These are phyloP conservation scores for Ustilago cynodontis DNA, from an alignment of 1,284 basidiomycete species.

Conservation along the genomic window DNA sequence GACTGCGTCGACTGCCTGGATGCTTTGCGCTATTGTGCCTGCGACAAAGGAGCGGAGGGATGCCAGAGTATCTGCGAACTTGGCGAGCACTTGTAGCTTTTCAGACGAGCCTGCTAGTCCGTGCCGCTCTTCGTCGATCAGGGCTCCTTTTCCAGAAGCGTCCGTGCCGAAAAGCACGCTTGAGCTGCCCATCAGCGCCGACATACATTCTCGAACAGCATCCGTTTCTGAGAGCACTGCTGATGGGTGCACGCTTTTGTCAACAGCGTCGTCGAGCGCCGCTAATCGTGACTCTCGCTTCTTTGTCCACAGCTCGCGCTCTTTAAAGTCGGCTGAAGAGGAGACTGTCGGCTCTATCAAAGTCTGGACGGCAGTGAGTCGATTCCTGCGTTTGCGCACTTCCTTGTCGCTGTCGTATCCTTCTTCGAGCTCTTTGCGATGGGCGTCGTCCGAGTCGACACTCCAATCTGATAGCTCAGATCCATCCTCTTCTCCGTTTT, in stretches of 20 bases:
- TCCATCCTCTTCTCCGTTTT: slow-evolving; percentile 10
- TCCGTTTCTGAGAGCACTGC: slow-evolving; percentile 24
- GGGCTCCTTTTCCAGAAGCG: neutral
- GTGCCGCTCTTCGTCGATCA: neutral
- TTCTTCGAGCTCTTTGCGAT: slow-evolving; percentile 8
- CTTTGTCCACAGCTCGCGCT: slow-evolving; percentile 24
- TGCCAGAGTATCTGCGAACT: slow-evolving; percentile 15
- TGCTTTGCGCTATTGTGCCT: slow-evolving; percentile 19
- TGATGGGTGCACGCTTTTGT: neutral
- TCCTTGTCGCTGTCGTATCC: slow-evolving; percentile 43
- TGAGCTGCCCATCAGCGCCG: slow-evolving; percentile 25
- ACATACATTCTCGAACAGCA: slow-evolving; percentile 32
- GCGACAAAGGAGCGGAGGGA: slow-evolving; percentile 24
- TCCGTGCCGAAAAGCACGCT: slow-evolving; percentile 17
- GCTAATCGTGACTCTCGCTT: neutral
- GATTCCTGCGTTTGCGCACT: slow-evolving; percentile 16
- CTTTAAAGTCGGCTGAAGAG: slow-evolving; percentile 4
- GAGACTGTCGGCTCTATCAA: slow-evolving; percentile 22
- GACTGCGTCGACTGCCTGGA: slow-evolving; percentile 27
- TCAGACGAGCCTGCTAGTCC: slow-evolving; percentile 13
- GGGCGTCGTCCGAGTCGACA: slow-evolving; percentile 32
- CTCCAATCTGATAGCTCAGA: slow-evolving; percentile 51
- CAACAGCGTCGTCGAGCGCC: neutral
- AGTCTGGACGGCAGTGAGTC: slow-evolving; percentile 10
- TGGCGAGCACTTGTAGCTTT: slow-evolving; percentile 18